Evolutionary conservation across 2,329 filamentous ascomycete genomes (phyloP), one percentile per base, ranked within the genome.

Genomic region (Ramichloridium luteum): DNA sequence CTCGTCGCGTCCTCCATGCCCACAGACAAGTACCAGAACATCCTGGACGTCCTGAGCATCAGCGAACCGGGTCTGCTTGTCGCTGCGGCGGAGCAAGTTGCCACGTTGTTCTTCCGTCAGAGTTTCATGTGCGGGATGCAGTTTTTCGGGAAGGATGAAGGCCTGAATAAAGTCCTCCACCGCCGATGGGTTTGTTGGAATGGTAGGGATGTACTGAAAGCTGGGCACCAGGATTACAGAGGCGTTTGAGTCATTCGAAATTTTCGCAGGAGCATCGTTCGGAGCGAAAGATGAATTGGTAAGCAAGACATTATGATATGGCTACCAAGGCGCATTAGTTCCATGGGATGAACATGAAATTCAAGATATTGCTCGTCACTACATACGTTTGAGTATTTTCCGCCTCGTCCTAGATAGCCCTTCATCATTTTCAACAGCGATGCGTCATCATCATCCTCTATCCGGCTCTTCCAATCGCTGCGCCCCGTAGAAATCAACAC

Each of bases 1-100:
- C 47, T 67, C 62, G 51, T 98, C 90, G 8, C 90, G 68, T 2
- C 76, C 75, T 10, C 78, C 80, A 47, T 98, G 90, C 0, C 85
- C 84, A 51, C 90, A 98, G 26, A 94, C 78, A 13, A 96, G 60
- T 16, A 98, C 72, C n/a, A 82, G 47, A 4, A 85, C 65, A 39
- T 85, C 77, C 11, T 69, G 50, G 6, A 80, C 69, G 36, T 74
- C 69, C 8, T 68, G 60, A 4, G 82, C 75, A 1, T 67, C 65
- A 2, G 59, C 57, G 2, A 83, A 61, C 1, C 55, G 41, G 0
- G 49, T 32, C 15, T 64, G 59, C 59, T 60, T 34, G 38, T 60
- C 49, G 49, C 71, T 47, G 60, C 74, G 32, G 54, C 72, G 56
- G 0, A 51, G 37, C 2, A 65, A 52, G 1, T 44, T 39, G 6